Base-by-base conservation (phyloP, 495 filamentous ascomycete species). In the Aspergillus haitiensis region DNA sequence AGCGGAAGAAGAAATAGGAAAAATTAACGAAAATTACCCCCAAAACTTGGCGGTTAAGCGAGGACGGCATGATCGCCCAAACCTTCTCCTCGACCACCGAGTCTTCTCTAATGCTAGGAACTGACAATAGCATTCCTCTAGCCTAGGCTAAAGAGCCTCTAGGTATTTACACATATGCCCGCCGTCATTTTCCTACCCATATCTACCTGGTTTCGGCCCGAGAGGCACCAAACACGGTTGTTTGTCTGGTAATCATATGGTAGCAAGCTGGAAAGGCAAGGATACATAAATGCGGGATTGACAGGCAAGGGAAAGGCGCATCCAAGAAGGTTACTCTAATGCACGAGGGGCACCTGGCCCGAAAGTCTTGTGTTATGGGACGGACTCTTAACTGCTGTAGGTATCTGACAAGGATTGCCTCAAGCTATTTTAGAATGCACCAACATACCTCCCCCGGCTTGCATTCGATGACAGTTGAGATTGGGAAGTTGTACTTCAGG, bases 231-330 rank as follows among this genome's bases (percentile, higher is more conserved):
- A 58, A 51, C 46, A 58, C 4, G 47, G 21, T 36, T 47, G 21
- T 44, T 50, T 51, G 12, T 31, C 34, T 31, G 36, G 39, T 34
- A 52, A 13, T 42, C 56, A 36, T 10, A 39, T 53, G 52, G 21
- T 27, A 27, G 21, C 37, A 59, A 48, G 53, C n/a, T n/a, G n/a
- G n/a, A n/a, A 46, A 46, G 49, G 49, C 7, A 59, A 45, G 21
- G 21, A 31, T 15, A 15, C 7, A 21, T 32, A n/a, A 47, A 11
- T 46, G 48, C 32, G 33, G 52, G 48, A 52, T 35, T 47, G 27
- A 53, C 48, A 45, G 48, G 36, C 31, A 58, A 45, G 56, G 56
- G 49, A 59, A 47, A 44, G 47, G 21, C 21, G 46, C 49, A 59
- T 52, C 27, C n/a, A 59, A 35, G 47, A 59, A 42, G 18, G 45